These are phyloP conservation scores for Stenocarpella maydis DNA, from an alignment of 2,329 filamentous ascomycete genomes.

Conservation along the genomic window DNA sequence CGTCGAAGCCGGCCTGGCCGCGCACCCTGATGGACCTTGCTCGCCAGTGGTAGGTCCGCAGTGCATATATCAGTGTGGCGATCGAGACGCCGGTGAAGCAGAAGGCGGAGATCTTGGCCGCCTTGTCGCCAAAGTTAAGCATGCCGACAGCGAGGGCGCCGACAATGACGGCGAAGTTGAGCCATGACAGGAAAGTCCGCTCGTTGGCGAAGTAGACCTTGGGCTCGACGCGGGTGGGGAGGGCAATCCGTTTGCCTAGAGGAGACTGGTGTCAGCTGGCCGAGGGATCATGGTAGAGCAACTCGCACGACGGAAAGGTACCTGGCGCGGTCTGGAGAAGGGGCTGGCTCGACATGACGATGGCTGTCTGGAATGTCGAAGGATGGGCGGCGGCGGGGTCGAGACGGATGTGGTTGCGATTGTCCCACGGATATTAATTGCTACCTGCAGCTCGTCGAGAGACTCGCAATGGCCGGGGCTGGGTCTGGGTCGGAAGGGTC, in stretches of 20 bases:
- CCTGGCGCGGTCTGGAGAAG: conserved; percentile 93
- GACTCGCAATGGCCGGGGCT: not conserved
- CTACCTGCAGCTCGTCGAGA: conserved; percentile 1
- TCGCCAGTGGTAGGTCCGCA: conserved; percentile 96
- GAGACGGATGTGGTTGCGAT: not conserved
- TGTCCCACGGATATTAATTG: not conserved
- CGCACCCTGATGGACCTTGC: conserved; percentile 90
- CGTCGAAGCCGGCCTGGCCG: conserved; percentile 95
- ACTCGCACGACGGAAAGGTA: conserved; percentile 51
- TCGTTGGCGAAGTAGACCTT: conserved; percentile 99
- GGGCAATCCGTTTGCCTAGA: conserved; percentile 94
- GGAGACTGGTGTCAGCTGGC: conserved; percentile 27
- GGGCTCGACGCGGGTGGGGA: conserved; percentile 96
- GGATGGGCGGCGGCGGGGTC: not conserved
- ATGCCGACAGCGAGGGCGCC: conserved; percentile 96
- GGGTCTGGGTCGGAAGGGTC: not conserved
- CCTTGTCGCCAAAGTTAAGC: conserved; percentile 95
- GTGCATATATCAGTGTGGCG: conserved; percentile 92
- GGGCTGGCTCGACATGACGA: conserved; percentile 91
- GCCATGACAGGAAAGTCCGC: conserved; percentile 98
- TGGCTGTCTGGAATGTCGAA: conserved; percentile 29
- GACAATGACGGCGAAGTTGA: conserved; percentile 99
- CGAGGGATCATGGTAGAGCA: not conserved
- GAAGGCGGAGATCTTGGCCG: conserved; percentile 92
- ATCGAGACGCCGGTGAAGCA: conserved; percentile 95